A percentile compares a stretch with the other conserved stretches of the same genome.
Evolutionary conservation across 2,329 filamentous ascomycete genomes (phyloP).

Genomic region (Coleophoma eucalyptorum): DNA sequence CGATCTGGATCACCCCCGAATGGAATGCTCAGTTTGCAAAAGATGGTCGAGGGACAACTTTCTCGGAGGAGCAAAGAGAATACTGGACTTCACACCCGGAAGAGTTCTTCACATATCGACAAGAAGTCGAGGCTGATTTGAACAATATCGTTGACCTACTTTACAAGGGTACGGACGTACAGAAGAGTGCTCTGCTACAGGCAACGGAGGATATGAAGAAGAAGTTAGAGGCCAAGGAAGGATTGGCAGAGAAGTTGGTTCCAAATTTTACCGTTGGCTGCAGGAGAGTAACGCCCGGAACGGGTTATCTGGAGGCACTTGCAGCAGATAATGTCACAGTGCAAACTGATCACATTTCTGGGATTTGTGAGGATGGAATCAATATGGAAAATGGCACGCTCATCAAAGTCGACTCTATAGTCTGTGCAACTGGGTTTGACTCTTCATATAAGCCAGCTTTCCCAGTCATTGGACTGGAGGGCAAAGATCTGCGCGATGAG

Average conservation of each 20-base stretch:
- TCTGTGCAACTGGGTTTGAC: conserved; percentile 27
- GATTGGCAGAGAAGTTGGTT: background rate
- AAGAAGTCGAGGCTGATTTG: conserved; percentile 15
- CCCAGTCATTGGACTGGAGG: conserved; percentile 9
- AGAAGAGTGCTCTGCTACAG: background rate
- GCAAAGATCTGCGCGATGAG: conserved; percentile 1
- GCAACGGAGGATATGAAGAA: conserved; percentile 7
- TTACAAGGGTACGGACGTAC: conserved; percentile 1
- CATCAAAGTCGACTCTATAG: conserved; percentile 22
- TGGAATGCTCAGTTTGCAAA: conserved; percentile 9
- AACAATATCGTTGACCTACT: conserved; percentile 19
- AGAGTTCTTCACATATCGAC: conserved; percentile 5
- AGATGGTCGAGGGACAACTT: conserved; percentile 1
- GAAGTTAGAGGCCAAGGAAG: conserved; percentile 6
- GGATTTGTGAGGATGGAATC: background rate
- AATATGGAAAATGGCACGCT: conserved; percentile 1
- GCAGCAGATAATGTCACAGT: background rate
- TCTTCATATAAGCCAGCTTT: conserved; percentile 15
- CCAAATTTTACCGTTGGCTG: background rate
- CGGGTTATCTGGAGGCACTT: background rate
- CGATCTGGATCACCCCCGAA: conserved; percentile 44
- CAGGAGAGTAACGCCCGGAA: conserved; percentile 25
- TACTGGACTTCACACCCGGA: conserved; percentile 9
- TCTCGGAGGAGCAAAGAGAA: conserved; percentile 3
- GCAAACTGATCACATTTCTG: background rate